Evolutionary conservation across 2,329 filamentous ascomycete species (phyloP).

Genomic region (Ceratocystis ficicola): DNA sequence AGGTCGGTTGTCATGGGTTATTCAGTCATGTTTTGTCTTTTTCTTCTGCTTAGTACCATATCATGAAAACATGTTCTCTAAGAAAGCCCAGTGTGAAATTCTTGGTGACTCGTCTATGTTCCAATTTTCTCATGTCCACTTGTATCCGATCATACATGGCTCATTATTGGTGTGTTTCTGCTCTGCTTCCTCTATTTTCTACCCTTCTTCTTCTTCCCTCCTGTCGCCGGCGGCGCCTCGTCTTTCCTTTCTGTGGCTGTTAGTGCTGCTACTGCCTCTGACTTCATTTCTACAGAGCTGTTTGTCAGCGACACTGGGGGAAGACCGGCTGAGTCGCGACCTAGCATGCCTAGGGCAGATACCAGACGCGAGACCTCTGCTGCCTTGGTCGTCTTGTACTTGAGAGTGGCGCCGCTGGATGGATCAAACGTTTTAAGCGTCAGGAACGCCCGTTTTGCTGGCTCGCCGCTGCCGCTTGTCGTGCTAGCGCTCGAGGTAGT

Average conservation of each 20-base stretch:
- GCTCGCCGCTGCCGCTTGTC: constrained; percentile 25
- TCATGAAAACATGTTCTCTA: too few species aligned
- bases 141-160: neutral
- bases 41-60: neutral
- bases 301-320: constrained; percentile 31
- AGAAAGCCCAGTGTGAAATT: too few species aligned
- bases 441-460: constrained; percentile 51
- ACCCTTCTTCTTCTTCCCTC: constrained; percentile 55
- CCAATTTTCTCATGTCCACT: too few species aligned
- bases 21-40: constrained; percentile 4
- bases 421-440: constrained; percentile 86
- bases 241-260: constrained; percentile 27
- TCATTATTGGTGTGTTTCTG: constrained; percentile 16
- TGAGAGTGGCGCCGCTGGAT: constrained; percentile 64
- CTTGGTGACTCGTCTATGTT: too few species aligned
- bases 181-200: constrained; percentile 42
- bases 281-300: constrained; percentile 28
- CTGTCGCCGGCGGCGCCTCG: constrained; percentile 28
- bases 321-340: constrained; percentile 53
- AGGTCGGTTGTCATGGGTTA: neutral
- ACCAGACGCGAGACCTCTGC: constrained; percentile 80
- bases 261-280: constrained; percentile 29
- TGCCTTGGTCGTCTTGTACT: constrained; percentile 84
- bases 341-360: constrained; percentile 60
- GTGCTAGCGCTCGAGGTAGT: constrained; percentile 27